A percentile compares a stretch with the other conserved stretches of the same genome.
These are phyloP conservation scores for Dissoconium aciculare DNA, from an alignment of 2,329 filamentous ascomycete genomes.

Conservation along the genomic window DNA sequence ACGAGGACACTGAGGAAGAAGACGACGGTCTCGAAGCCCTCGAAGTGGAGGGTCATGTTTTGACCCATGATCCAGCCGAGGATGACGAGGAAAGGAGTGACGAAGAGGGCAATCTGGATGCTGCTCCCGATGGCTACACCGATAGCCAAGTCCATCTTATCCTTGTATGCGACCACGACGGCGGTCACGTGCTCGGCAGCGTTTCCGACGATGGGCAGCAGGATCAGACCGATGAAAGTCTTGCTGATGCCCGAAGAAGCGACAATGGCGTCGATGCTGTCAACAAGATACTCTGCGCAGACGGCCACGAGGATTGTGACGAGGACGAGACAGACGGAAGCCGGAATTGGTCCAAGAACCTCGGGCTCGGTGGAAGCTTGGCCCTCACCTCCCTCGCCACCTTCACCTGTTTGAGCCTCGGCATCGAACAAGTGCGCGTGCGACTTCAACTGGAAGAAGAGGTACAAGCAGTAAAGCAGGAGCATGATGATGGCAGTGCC, in stretches of 20 bases:
- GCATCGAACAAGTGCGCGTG: constrained; percentile 35
- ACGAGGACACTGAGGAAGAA: constrained; percentile 74
- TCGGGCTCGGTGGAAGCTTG: constrained; percentile 24
- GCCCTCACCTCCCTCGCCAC: constrained; percentile 19
- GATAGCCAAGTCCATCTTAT: constrained; percentile 43
- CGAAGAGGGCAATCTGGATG: constrained; percentile 43
- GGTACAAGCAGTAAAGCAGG: constrained; percentile 38
- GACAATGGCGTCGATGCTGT: constrained; percentile 40
- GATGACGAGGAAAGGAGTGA: constrained; percentile 42
- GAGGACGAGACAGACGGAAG: constrained; percentile 32
- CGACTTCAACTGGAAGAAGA: constrained; percentile 40
- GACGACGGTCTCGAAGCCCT: constrained; percentile 75
- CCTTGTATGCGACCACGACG: constrained; percentile 40
- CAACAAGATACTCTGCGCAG: constrained; percentile 40
- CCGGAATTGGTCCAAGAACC: constrained; percentile 32
- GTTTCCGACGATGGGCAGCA: constrained; percentile 43
- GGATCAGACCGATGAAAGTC: constrained; percentile 42
- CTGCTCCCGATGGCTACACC: constrained; percentile 40
- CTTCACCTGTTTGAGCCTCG: constrained; percentile 23
- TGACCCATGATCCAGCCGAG: constrained; percentile 40
- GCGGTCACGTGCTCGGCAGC: constrained; percentile 43
- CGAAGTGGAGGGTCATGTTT: constrained; percentile 60
- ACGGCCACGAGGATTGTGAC: constrained; percentile 36
- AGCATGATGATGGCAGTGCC: constrained; percentile 41
- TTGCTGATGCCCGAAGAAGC: constrained; percentile 37